Evolutionary conservation across 495 filamentous ascomycete species (phyloP).

Genomic region (Elasticomyces elasticus): DNA sequence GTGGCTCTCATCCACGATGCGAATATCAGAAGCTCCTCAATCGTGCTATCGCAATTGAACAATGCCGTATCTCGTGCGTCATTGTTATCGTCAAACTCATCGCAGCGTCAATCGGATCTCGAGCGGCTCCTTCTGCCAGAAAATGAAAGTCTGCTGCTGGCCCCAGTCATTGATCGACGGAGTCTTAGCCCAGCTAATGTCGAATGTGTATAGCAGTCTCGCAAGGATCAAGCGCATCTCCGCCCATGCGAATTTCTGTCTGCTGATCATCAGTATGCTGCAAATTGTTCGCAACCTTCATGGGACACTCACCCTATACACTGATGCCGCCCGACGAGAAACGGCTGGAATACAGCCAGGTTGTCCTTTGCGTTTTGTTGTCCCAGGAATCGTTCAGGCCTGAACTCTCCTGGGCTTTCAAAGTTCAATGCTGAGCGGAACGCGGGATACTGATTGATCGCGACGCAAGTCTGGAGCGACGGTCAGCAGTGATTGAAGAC

Average conservation of each 20-base stretch:
- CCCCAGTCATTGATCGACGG: background rate
- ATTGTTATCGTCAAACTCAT: too few species aligned
- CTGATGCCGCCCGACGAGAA: constrained; percentile 28
- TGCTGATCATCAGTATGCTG: background rate
- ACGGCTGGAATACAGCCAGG: constrained; percentile 24
- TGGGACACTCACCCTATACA: constrained; percentile 32
- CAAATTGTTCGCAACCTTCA: constrained; percentile 1
- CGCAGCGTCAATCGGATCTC: background rate
- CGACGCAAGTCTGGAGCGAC: constrained; percentile 11
- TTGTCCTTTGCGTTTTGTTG: constrained; percentile 29
- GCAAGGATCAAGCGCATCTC: constrained; percentile 25
- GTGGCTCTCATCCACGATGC: too few species aligned
- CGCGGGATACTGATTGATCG: constrained; percentile 14
- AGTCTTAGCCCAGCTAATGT: constrained; percentile 8
- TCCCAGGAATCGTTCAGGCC: constrained; percentile 27
- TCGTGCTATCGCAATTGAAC: background rate
- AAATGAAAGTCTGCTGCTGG: constrained; percentile 4
- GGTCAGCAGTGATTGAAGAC: background rate
- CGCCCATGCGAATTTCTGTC: constrained; percentile 18
- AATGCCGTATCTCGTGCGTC: too few species aligned
- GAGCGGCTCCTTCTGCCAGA: constrained; percentile 4
- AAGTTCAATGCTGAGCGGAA: constrained; percentile 22
- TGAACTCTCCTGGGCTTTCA: constrained; percentile 19
- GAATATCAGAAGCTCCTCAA: too few species aligned
- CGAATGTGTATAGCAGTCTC: constrained; percentile 27